Evolutionary conservation across 805 yeast genomes (phyloP).

Genomic region (Metschnikowia shivogae): DNA sequence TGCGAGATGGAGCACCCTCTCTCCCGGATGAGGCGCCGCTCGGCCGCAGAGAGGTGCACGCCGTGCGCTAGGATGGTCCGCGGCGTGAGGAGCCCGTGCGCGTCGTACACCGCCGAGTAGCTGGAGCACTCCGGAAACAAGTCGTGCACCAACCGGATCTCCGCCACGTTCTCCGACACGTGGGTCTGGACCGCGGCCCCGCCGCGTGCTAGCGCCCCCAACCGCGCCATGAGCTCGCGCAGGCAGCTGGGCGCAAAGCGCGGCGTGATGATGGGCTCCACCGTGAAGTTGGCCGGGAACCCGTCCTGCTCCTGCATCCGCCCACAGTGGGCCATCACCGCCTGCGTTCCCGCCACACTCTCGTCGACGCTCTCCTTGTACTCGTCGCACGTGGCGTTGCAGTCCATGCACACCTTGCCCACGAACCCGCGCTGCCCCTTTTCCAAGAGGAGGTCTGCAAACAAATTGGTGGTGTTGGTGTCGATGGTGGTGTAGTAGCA

Average conservation of each 20-base stretch:
- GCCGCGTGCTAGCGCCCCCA: constrained; percentile 54
- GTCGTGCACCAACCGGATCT: constrained; percentile 66
- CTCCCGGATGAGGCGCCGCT: constrained; percentile 51
- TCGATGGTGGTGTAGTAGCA: constrained; percentile 90
- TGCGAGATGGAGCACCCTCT: constrained; percentile 75
- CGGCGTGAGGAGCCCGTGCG: constrained; percentile 52
- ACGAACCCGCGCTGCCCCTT: constrained; percentile 84
- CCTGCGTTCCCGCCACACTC: constrained; percentile 48
- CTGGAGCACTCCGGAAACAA: constrained; percentile 66
- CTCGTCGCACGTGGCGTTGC: constrained; percentile 59
- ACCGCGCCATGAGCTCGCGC: constrained; percentile 51
- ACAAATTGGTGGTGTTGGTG: constrained; percentile 58
- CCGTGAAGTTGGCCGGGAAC: constrained; percentile 20
- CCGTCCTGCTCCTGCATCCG: constrained; percentile 30
- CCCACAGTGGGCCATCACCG: constrained; percentile 54
- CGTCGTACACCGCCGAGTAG: constrained; percentile 77
- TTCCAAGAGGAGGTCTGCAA: constrained; percentile 65
- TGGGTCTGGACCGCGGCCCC: constrained; percentile 81
- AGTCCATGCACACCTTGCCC: constrained; percentile 94
- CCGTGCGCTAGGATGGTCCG: constrained; percentile 88
- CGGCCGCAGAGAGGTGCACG: constrained; percentile 65
- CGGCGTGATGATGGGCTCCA: constrained; percentile 83
- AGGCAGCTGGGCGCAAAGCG: constrained; percentile 91
- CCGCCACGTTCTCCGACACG: constrained; percentile 74
- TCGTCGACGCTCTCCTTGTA: constrained; percentile 61